Evolutionary conservation across 2,329 filamentous ascomycete species (phyloP).

Genomic region (Cercospora sp.): DNA sequence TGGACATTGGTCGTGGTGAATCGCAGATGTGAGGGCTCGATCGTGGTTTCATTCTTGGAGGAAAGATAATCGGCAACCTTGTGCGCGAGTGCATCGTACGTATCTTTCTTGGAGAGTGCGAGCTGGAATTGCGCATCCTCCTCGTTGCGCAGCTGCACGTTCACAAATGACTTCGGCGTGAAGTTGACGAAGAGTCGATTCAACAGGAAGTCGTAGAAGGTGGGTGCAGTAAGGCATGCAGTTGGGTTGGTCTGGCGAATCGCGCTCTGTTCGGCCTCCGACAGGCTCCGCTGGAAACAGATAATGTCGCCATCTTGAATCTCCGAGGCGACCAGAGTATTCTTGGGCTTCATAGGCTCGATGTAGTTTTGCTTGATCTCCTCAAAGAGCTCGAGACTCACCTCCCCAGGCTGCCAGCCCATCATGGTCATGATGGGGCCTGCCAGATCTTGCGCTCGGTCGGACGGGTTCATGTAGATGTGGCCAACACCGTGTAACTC

Average conservation of each 20-base stretch:
- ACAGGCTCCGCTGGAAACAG: constrained; percentile 75
- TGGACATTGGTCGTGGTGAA: constrained; percentile 83
- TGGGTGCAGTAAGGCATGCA: constrained; percentile 32
- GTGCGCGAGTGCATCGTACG: constrained; percentile 81
- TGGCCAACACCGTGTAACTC: constrained; percentile 74
- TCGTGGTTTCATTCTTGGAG: constrained; percentile 41
- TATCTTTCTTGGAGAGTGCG: constrained; percentile 81
- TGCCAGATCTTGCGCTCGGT: constrained; percentile 82
- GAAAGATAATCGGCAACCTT: constrained; percentile 76
- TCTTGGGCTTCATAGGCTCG: constrained; percentile 81
- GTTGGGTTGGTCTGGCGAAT: constrained; percentile 34
- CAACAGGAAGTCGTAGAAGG: constrained; percentile 88
- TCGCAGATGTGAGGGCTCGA: constrained; percentile 82
- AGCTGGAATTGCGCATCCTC: constrained; percentile 70
- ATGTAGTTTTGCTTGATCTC: constrained; percentile 99
- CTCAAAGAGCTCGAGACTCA: constrained; percentile 75
- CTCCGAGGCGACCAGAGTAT: constrained; percentile 84
- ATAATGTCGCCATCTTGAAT: constrained; percentile 97
- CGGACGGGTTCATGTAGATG: constrained; percentile 81
- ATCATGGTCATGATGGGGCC: constrained; percentile 77
- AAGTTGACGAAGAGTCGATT: constrained; percentile 81
- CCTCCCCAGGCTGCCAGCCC: constrained; percentile 72
- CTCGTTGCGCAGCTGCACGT: constrained; percentile 34
- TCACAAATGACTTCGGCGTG: constrained; percentile 57
- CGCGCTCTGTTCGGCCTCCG: constrained; percentile 39